phyloP scores from a whole-genome alignment of 129 eudicot species.

The Arctium lappa region DNA sequence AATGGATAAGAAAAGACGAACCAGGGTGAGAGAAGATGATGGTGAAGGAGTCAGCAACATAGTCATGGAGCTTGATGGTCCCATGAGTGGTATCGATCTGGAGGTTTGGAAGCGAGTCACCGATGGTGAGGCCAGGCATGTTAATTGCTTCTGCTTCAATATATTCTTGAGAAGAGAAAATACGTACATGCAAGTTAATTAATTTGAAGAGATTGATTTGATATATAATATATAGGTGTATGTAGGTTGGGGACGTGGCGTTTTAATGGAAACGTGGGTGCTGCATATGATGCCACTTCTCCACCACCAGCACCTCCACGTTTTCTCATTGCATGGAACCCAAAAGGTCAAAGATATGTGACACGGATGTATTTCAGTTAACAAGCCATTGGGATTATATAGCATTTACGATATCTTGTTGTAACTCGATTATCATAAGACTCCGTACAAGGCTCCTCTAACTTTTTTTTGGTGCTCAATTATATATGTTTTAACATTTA shows the following conservation, averaged over 20 bases:
- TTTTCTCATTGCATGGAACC: neutral
- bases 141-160: neutral
- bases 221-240: neutral
- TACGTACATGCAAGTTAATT: neutral
- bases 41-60: conserved; percentile 51
- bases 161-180: too few relatives aligned
- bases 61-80: conserved; percentile 66
- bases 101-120: conserved; percentile 74
- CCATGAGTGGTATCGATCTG: conserved; percentile 77
- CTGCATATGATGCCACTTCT: conserved; percentile 19
- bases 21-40: conserved; percentile 95
- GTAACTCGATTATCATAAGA: too few relatives aligned
- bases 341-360: neutral
- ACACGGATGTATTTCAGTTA: neutral
- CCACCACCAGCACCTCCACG: conserved; percentile 6
- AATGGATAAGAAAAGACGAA: neutral
- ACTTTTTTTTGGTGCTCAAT: too few relatives aligned
- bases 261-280: conserved; percentile 19
- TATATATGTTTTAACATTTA: too few relatives aligned
- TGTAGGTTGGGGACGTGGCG: conserved; percentile 13
- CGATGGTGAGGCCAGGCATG: conserved; percentile 96
- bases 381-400: too few relatives aligned
- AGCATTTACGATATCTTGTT: too few relatives aligned
- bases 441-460: too few relatives aligned
- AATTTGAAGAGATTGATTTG: neutral